Percentiles rank a stretch among this genome's conserved stretches.
These are phyloP conservation scores for Phialemoniopsis sp. DNA, from an alignment of 2,329 filamentous ascomycete species.

Conservation along the genomic window DNA sequence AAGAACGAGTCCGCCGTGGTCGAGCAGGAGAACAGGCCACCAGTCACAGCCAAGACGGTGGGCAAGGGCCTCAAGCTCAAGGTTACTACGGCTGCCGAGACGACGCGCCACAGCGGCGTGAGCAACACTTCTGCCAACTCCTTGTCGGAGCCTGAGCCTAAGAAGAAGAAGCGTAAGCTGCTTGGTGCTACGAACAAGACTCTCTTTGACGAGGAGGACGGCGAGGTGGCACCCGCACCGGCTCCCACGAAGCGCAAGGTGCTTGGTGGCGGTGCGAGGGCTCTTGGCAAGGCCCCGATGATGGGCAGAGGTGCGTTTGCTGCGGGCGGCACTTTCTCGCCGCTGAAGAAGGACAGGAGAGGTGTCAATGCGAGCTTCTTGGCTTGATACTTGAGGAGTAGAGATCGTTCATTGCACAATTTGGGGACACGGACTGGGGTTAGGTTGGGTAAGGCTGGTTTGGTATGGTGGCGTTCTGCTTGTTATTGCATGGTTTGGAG, in stretches of 20 bases:
- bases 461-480: too few relatives aligned
- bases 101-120: conserved; percentile 6
- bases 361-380: conserved; percentile 60
- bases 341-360: conserved; percentile 66
- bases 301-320: conserved; percentile 40
- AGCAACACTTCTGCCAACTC: conserved; percentile 5
- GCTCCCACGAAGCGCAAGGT: conserved; percentile 15
- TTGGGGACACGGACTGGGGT: too few relatives aligned
- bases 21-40: conserved; percentile 24
- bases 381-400: conserved; percentile 14
- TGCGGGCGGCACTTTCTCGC: conserved; percentile 57
- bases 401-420: too few relatives aligned
- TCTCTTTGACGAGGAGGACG: conserved; percentile 69
- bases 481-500: background rate
- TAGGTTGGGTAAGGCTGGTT: too few relatives aligned
- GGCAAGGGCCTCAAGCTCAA: conserved; percentile 24
- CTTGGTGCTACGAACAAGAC: conserved; percentile 59
- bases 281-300: conserved; percentile 19
- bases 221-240: conserved; percentile 23
- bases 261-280: conserved; percentile 10
- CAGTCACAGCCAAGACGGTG: conserved; percentile 17
- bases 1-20: conserved; percentile 16
- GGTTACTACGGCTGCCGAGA: conserved; percentile 15
- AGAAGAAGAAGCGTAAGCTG: conserved; percentile 71
- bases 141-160: conserved; percentile 30